phyloP scores from a whole-genome alignment of 257 asterid genomes.

The Solanum peruvianum region DNA sequence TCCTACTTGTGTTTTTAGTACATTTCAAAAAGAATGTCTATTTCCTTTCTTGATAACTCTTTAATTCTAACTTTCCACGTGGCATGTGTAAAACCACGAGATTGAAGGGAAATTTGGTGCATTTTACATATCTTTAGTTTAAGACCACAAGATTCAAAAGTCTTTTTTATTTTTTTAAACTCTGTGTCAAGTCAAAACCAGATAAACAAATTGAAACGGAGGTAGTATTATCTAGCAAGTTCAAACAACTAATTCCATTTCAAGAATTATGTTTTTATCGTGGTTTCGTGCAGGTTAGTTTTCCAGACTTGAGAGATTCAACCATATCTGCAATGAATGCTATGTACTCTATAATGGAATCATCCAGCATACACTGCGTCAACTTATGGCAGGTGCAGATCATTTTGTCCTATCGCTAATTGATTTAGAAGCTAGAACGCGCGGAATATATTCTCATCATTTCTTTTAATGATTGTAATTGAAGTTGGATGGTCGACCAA shows the following conservation, averaged over 20 bases:
- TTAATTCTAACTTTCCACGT: not conserved
- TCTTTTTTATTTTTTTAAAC: not conserved
- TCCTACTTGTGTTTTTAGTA: not conserved
- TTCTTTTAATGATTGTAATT: not conserved
- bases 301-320: constrained; percentile 58
- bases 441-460: not conserved
- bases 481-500: constrained; percentile 93
- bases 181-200: not conserved
- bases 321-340: constrained; percentile 51
- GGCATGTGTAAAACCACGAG: not conserved
- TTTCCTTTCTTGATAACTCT: not conserved
- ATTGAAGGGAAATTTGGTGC: not conserved
- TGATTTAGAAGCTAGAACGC: not conserved
- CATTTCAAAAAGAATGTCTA: not conserved
- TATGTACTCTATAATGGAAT: constrained; percentile 53
- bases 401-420: not conserved
- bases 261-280: not conserved
- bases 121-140: not conserved
- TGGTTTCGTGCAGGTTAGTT: constrained; percentile 49
- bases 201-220: accelerated
- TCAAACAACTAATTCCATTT: not conserved
- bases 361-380: constrained; percentile 32
- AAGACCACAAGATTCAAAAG: not conserved
- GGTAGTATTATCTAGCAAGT: not conserved
- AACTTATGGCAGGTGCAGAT: constrained; percentile 80